Base-by-base conservation (phyloP, 352 stramenopile species). In the Pythium rishiriense region DNA sequence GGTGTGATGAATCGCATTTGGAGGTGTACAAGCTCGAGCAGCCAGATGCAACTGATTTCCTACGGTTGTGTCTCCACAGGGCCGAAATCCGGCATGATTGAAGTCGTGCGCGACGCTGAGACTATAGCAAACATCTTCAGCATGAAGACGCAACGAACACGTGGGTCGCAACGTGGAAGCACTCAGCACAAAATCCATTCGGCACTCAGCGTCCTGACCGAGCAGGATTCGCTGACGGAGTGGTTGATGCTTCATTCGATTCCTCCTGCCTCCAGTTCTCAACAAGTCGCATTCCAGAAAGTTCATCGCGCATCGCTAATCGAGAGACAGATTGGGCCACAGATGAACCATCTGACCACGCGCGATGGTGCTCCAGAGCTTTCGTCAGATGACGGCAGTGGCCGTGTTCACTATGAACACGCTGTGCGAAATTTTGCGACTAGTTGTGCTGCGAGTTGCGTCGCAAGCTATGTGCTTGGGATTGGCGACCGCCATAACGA, bases 1-100 rank as follows among this genome's bases (percentile, higher is more conserved):
- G 60, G 68, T 11, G 58, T 88, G 0, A 87, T 94, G 76, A 80
- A 91, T 57, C 35, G 47, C n/a, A 47, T 94, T 11, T 88, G 79
- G 76, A 62, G 73, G 19, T 52, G 52, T 17, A 67, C 75, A 4
- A 37, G 47, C 26, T 26, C 57, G 7, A 68, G 69, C 33, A 39
- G 90, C 22, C 60, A 83, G 39, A 68, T 91, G 46, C 61, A 68
- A 25, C 68, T 94, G 17, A 69, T 68, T 2, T 48, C 72, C 4
- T 91, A 93, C 69, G 47, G 72, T 11, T 80, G 74, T 43, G 47
- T 90, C n/a, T 73, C 77, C 5, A 90, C 79, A 4, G 76, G 79
- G 21, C 53, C 59, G 12, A 52, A 79, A n/a, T 67, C 69, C 48
- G 80, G 80, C n/a, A 64, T 89, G 62, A 72, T 89, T 21, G 73